These are phyloP conservation scores for Odontarrhena argentea DNA, from an alignment of 345 rosid species.

Conservation along the genomic window DNA sequence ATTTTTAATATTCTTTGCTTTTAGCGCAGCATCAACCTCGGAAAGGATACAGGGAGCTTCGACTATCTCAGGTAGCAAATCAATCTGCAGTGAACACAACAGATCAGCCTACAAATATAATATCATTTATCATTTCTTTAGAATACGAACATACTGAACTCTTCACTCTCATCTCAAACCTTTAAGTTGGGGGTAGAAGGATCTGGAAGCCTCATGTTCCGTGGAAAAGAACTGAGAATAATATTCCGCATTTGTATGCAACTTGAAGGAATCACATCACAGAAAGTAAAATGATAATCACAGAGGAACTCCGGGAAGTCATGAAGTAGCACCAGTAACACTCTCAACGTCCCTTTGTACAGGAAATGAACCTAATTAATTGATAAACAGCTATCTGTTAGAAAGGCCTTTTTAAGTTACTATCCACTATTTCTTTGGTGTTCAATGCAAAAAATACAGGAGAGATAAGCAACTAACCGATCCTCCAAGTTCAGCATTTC, in stretches of 20 bases:
- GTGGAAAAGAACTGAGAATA: constrained; percentile 92
- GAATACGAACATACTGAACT: constrained; percentile 9
- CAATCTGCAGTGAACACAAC: constrained; percentile 61
- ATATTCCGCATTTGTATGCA: constrained; percentile 99
- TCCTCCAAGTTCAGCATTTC: constrained; percentile 81
- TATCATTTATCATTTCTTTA: not conserved
- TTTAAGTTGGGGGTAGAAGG: constrained; percentile 96
- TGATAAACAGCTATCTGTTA: constrained; percentile 67
- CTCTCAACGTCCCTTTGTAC: constrained; percentile 92
- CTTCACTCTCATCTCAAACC: constrained; percentile 65
- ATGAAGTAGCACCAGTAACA: constrained; percentile 89
- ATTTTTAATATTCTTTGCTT: constrained; percentile 77
- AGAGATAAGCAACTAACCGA: constrained; percentile 57
- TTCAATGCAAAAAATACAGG: not conserved
- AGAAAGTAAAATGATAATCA: constrained; percentile 94
- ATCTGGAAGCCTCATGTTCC: constrained; percentile 96
- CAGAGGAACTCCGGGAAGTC: constrained; percentile 98
- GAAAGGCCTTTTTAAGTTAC: constrained; percentile 63
- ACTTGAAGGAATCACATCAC: constrained; percentile 98
- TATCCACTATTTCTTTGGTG: constrained; percentile 35
- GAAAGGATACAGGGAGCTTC: constrained; percentile 82
- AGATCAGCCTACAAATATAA: constrained; percentile 21
- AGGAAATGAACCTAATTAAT: constrained; percentile 71
- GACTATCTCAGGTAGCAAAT: constrained; percentile 87
- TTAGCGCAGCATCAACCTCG: constrained; percentile 88